These are phyloP conservation scores for Cadophora sp. DNA, from an alignment of 2,329 filamentous ascomycete genomes.

Conservation along the genomic window DNA sequence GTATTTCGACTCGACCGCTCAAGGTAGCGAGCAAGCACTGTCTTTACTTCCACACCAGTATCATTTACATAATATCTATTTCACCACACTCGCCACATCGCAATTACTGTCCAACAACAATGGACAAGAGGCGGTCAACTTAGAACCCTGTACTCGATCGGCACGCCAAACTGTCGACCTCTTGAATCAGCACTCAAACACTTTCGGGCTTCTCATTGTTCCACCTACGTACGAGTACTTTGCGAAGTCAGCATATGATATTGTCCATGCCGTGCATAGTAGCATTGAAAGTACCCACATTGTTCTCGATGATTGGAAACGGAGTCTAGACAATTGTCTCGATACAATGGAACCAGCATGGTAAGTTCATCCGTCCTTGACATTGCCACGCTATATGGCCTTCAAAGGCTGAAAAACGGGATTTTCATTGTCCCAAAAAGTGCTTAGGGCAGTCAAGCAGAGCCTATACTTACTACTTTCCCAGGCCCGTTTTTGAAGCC, in stretches of 20 bases:
- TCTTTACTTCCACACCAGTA: conserved; percentile 44
- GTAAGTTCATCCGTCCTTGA: conserved; percentile 19
- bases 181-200: conserved; percentile 49
- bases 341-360: conserved; percentile 41
- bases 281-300: conserved; percentile 43
- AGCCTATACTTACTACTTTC: no score
- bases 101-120: conserved; percentile 37
- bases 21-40: conserved; percentile 31
- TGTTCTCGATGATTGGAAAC: conserved; percentile 42
- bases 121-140: conserved; percentile 32
- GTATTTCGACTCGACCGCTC: conserved; percentile 35
- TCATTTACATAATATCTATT: conserved; percentile 43
- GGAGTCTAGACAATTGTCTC: conserved; percentile 40
- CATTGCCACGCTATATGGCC: not conserved
- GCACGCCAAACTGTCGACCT: conserved; percentile 47
- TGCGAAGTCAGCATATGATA: conserved; percentile 46
- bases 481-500: conserved; percentile 36
- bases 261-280: conserved; percentile 39
- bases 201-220: conserved; percentile 49
- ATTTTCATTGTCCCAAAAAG: not conserved
- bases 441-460: not conserved
- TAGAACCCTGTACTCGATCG: conserved; percentile 46
- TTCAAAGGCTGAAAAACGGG: no score
- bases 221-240: conserved; percentile 51
- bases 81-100: conserved; percentile 40